A percentile compares a stretch with the other conserved stretches of the same genome.
phyloP scores from a whole-genome alignment of 768 basidiomycete species.

The Leccinellum albellum region DNA sequence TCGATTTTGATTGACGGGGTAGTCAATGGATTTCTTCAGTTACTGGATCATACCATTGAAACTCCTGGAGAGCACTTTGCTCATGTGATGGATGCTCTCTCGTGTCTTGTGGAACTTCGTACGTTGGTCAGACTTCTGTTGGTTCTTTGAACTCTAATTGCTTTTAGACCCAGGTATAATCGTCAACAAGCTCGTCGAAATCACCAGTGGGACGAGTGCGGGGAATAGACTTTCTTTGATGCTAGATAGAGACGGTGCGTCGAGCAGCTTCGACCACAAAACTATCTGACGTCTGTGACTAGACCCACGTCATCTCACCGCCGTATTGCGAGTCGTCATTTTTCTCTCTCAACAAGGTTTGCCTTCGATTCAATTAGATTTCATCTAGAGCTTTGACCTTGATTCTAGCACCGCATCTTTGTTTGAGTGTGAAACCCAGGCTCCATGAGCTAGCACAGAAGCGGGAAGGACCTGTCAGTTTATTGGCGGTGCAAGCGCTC shows the following conservation, averaged over 20 bases:
- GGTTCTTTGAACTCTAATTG: background rate
- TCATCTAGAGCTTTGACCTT: background rate
- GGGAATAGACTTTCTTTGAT: conserved; percentile 9
- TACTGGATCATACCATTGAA: conserved; percentile 4
- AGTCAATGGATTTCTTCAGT: conserved; percentile 7
- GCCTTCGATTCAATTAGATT: background rate
- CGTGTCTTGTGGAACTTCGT: conserved; percentile 11
- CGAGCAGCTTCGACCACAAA: too few species aligned
- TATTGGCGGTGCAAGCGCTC: conserved; percentile 20
- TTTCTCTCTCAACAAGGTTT: conserved; percentile 6
- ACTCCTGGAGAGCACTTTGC: conserved; percentile 7
- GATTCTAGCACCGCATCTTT: conserved; percentile 3
- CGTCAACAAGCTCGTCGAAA: background rate
- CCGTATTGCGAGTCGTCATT: conserved; percentile 12
- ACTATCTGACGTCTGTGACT: background rate
- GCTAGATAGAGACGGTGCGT: conserved; percentile 6
- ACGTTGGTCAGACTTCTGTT: background rate
- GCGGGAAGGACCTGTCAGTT: conserved; percentile 10
- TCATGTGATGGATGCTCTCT: conserved; percentile 17
- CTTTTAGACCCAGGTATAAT: conserved; percentile 3
- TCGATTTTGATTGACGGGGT: conserved; percentile 6
- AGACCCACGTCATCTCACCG: conserved; percentile 12
- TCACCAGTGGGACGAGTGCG: background rate
- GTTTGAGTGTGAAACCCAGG: conserved; percentile 3
- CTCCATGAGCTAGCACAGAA: conserved; percentile 12